phyloP scores from a whole-genome alignment of 2,329 filamentous ascomycete species.

The Alternaria arborescens region DNA sequence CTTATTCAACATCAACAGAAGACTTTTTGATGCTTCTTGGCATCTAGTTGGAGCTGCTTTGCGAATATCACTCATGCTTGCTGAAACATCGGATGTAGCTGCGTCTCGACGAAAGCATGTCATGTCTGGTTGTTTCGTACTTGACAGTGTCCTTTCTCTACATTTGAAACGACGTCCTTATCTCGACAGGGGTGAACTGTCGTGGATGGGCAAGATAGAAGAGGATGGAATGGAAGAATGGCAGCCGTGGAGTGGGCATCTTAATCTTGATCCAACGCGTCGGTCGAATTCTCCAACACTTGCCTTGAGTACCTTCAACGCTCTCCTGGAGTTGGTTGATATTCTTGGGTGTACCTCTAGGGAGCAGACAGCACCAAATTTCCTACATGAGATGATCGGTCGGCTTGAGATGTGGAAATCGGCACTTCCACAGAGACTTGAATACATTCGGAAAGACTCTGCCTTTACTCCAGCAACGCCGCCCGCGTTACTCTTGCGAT shows the following conservation, averaged over 20 bases:
- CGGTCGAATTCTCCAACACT: conserved; percentile 46
- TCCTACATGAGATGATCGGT: conserved; percentile 49
- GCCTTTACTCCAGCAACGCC: conserved; percentile 30
- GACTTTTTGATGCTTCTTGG: conserved; percentile 68
- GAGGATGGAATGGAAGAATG: conserved; percentile 77
- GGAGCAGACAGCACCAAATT: conserved; percentile 29
- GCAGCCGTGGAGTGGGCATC: conserved; percentile 71
- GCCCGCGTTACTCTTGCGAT: conserved; percentile 38
- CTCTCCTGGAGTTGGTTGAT: conserved; percentile 51
- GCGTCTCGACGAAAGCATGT: conserved; percentile 49
- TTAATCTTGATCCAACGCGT: conserved; percentile 40
- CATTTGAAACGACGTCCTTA: conserved; percentile 61
- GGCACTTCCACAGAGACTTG: conserved; percentile 33
- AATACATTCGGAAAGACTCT: conserved; percentile 33
- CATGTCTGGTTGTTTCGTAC: conserved; percentile 66
- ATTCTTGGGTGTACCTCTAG: conserved; percentile 27
- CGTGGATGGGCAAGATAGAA: conserved; percentile 59
- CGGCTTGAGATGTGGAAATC: conserved; percentile 51
- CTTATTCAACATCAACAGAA: conserved; percentile 67
- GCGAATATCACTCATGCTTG: conserved; percentile 59
- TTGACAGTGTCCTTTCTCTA: conserved; percentile 67
- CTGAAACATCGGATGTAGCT: conserved; percentile 40
- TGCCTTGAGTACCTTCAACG: conserved; percentile 63
- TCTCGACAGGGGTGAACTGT: conserved; percentile 59
- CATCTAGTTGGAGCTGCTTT: conserved; percentile 70